phyloP scores from a whole-genome alignment of 1,139 yeast genomes.

The Blastobotrys malaysiensis region DNA sequence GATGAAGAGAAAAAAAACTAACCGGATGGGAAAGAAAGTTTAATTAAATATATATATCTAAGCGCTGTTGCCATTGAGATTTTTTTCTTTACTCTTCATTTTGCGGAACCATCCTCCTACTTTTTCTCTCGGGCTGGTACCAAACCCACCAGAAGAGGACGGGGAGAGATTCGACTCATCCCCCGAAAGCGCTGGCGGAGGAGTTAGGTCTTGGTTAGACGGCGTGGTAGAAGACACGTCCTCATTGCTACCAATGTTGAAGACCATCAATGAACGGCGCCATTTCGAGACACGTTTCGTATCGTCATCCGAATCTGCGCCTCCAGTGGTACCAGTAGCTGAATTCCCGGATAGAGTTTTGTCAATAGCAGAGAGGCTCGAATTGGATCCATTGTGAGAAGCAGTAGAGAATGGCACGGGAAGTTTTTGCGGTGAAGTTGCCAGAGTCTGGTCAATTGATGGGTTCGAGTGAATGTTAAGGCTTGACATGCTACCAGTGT shows the following conservation, averaged over 20 bases:
- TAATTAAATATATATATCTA: not conserved
- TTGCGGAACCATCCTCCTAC: slow-evolving; percentile 18
- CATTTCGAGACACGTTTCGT: slow-evolving; percentile 23
- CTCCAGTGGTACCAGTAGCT: slow-evolving; percentile 9
- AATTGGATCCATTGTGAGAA: slow-evolving; percentile 21
- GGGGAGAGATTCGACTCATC: slow-evolving; percentile 3
- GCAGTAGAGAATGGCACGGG: slow-evolving; percentile 3
- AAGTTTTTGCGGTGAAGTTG: slow-evolving; percentile 15
- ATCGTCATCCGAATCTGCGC: slow-evolving; percentile 20
- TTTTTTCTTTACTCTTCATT: slow-evolving; percentile 13
- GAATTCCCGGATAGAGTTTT: slow-evolving; percentile 21
- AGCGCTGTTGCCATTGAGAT: slow-evolving; percentile 1
- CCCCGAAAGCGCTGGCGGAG: slow-evolving; percentile 5
- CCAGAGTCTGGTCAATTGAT: slow-evolving; percentile 24
- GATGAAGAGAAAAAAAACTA: too few relatives aligned
- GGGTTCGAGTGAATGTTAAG: slow-evolving; percentile 12
- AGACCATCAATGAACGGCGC: slow-evolving; percentile 28
- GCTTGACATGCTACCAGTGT: not conserved
- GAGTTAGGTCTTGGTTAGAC: slow-evolving; percentile 4
- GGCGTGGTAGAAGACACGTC: slow-evolving; percentile 5
- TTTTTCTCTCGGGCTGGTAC: slow-evolving; percentile 11
- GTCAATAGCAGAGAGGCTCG: slow-evolving; percentile 16
- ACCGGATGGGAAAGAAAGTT: not conserved
- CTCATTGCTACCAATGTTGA: slow-evolving; percentile 13
- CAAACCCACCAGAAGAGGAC: slow-evolving; percentile 11